These are phyloP conservation scores for Chaetothyriales sp. DNA, from an alignment of 2,329 filamentous ascomycete genomes.

Conservation along the genomic window DNA sequence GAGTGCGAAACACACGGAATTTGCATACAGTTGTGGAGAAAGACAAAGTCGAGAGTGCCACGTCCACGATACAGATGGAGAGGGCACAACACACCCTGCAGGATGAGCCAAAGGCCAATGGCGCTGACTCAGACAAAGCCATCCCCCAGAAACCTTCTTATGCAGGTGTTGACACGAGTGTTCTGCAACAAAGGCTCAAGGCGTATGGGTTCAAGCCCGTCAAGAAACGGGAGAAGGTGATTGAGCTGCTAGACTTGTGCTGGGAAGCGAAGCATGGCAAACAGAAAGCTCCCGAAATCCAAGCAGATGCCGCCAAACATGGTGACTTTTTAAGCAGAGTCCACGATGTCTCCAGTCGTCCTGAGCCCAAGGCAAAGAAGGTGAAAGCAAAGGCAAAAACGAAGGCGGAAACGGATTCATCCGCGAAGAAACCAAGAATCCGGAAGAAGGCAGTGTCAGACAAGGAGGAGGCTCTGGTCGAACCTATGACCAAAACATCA, in stretches of 20 bases:
- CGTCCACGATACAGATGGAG: not conserved
- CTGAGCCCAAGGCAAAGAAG: conserved; percentile 11
- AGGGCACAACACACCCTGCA: not conserved
- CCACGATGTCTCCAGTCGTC: conserved; percentile 13
- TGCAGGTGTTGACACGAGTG: conserved; percentile 44
- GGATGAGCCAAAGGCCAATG: not conserved
- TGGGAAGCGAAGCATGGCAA: conserved; percentile 45
- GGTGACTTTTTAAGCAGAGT: conserved; percentile 16
- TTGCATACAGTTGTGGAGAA: not conserved
- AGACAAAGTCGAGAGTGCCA: not conserved
- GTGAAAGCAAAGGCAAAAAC: conserved; percentile 7
- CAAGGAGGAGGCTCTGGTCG: conserved; percentile 1
- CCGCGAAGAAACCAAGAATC: conserved; percentile 10
- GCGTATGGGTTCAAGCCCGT: conserved; percentile 59
- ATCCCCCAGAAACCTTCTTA: conserved; percentile 38
- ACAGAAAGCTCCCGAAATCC: conserved; percentile 6
- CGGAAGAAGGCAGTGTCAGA: conserved; percentile 7
- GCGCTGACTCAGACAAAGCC: not conserved
- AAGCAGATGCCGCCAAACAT: conserved; percentile 4
- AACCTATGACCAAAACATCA: conserved; percentile 3
- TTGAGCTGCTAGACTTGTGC: conserved; percentile 53
- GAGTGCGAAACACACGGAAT: not conserved
- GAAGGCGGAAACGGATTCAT: conserved; percentile 1
- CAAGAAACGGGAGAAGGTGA: conserved; percentile 53
- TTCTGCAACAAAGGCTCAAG: conserved; percentile 47